Evolutionary conservation across 305 asterid species (phyloP), one percentile per base, ranked within the genome.

Genomic region (Solanum hybrid): DNA sequence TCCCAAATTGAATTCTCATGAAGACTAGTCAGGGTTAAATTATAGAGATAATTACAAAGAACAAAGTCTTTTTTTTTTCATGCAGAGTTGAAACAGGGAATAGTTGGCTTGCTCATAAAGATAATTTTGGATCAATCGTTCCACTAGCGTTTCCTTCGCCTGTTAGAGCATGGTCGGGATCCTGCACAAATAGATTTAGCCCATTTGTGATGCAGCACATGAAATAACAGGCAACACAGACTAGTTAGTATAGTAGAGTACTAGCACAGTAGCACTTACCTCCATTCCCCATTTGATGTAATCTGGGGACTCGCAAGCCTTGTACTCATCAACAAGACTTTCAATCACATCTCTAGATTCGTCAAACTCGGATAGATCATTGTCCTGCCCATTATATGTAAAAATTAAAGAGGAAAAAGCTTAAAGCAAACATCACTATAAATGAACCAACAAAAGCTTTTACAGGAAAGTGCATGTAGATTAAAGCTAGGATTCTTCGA

Each of bases 201-300:
- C 78, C 29, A 82, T 85, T 35, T 69, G 89, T 86, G 56, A 86
- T 31, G 76, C 86, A 26, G 9, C 66, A 5, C 27, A 14, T 29
- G 1, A 76, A 7, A 34, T 34, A 89, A 85, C 22, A 12, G 79
- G 81, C 9, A 82, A 88, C 27, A 27, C 76, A 87, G 76, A 85
- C 22, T 22, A n/a, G 51, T 31, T 15, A 27, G 37, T 5, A 78
- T 36, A 37, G 19, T 29, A 76, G 87, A 76, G 87, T 87, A 88
- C 78, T n/a, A 2, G 79, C 27, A 42, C 78, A 87, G 80, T n/a
- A 4, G 77, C 31, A 42, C 72, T 45, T 86, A 96, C 99, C 99
- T 97, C 99, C 96, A 97, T 93, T 87, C 99, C 99, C 99, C 99
- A 97, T 90, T 97, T 97, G 92, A 97, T 95, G 95, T 97, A 97